Conservation (phyloP, 805 yeast species). For the Metschnikowia arizonensis region DNA sequence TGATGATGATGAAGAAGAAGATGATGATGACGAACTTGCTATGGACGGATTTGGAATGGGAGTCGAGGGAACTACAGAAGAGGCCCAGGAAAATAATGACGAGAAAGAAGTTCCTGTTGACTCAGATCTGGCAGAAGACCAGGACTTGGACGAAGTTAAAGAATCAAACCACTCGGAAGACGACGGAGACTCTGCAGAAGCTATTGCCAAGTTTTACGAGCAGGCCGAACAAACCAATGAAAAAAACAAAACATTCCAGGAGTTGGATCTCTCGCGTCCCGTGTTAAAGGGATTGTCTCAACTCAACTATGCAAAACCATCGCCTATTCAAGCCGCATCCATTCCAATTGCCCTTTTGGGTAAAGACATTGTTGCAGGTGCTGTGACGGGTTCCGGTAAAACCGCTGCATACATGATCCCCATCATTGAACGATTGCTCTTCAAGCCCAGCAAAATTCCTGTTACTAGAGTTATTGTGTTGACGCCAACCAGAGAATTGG, state of each 20-base stretch:
- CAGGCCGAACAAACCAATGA: slow-evolving; percentile 43
- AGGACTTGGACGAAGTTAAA: slow-evolving; percentile 16
- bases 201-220: slow-evolving; percentile 70
- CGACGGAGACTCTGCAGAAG: slow-evolving; percentile 70
- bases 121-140: slow-evolving; percentile 14
- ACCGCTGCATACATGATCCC: slow-evolving; percentile 98
- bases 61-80: slow-evolving; percentile 32
- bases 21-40: slow-evolving; percentile 40
- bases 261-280: slow-evolving; percentile 84
- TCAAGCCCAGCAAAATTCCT: slow-evolving; percentile 80
- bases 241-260: slow-evolving; percentile 63
- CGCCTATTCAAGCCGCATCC: slow-evolving; percentile 90
- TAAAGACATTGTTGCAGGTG: slow-evolving; percentile 97
- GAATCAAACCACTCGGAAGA: slow-evolving; percentile 27
- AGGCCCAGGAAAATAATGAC: slow-evolving; percentile 9
- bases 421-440: slow-evolving; percentile 84
- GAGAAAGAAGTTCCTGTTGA: slow-evolving; percentile 19
- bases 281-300: slow-evolving; percentile 76
- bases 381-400: slow-evolving; percentile 98
- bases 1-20: slow-evolving; percentile 25
- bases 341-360: slow-evolving; percentile 93
- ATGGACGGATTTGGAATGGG: slow-evolving; percentile 47
- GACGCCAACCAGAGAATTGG: slow-evolving; percentile 96
- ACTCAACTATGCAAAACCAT: slow-evolving; percentile 81
- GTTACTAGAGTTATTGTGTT: slow-evolving; percentile 87